Evolutionary conservation across 441 rosid genomes (phyloP), one percentile per base, ranked within the genome.

Genomic region (Lepidium campestre): DNA sequence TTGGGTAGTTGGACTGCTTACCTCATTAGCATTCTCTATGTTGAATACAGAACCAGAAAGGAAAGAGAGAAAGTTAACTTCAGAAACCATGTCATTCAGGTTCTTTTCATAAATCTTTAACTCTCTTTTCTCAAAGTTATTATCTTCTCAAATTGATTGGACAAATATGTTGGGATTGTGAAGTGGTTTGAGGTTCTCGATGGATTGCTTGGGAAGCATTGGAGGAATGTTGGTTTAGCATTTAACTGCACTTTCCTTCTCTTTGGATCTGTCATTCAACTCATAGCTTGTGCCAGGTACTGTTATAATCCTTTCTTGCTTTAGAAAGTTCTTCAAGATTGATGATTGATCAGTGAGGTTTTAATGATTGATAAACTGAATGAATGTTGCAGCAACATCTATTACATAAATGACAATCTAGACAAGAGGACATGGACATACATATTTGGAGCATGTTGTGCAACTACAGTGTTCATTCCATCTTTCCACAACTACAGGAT

Each of bases 161-260:
- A 44, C 11, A 23, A n/a, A n/a, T n/a, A n/a, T 40, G 42, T 37
- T 31, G 17, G 57, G 57, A 39, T 55, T 34, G 32, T 62, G 12
- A 7, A 86, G 90, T 87, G 93, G 93, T 87, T 87, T 57, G 93
- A 87, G 66, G 93, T 87, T 75, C 93, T 87, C 57, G 93, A 87
- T 78, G 93, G 93, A 34, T 75, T 87, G 42, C 90, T 87, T 55
- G 93, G 93, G 67, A 87, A 74, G 74, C 81, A 87, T 41, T 87
- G 93, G 93, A 85, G 93, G 80, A 87, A 87, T 70, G 93, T 85
- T 78, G 93, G 93, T 27, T 80, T 86, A 79, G 92, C 89, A 17
- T 86, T 87, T 53, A 85, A 87, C 74, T 87, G 90, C 78, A 87
- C 93, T 10, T 87, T 87, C 67, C 90, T 87, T 69, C 83, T 87